These are phyloP conservation scores for Yamadazyma phyllophila DNA, from an alignment of 805 yeast species.

Conservation along the genomic window DNA sequence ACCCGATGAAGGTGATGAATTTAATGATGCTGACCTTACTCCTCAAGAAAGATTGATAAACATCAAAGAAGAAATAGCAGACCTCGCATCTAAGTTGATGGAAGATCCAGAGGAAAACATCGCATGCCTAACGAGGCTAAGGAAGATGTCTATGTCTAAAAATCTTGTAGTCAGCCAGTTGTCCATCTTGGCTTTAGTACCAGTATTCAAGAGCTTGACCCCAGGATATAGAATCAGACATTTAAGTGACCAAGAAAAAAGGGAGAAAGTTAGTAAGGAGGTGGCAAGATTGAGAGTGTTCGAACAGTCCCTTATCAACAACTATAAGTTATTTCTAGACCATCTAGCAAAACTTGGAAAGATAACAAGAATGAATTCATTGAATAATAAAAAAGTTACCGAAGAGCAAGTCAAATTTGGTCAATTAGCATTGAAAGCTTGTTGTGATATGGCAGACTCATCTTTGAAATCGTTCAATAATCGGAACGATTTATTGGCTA, in stretches of 20 bases:
- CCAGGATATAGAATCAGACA: conserved; percentile 89
- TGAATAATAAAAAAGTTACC: conserved; percentile 30
- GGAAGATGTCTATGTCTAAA: conserved; percentile 67
- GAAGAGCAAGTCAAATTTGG: conserved; percentile 46
- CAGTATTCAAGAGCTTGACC: conserved; percentile 79
- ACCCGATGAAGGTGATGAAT: conserved; percentile 30
- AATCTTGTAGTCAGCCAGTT: conserved; percentile 66
- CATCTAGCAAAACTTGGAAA: conserved; percentile 45
- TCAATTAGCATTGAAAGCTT: conserved; percentile 65
- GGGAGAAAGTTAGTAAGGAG: conserved; percentile 81
- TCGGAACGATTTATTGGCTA: conserved; percentile 67
- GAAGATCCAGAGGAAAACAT: conserved; percentile 91
- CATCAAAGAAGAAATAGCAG: conserved; percentile 82
- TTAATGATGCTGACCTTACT: conserved; percentile 45
- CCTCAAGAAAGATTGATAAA: conserved; percentile 55
- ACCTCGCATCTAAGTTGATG: conserved; percentile 67
- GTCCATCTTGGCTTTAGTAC: conserved; percentile 74
- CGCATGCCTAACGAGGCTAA: conserved; percentile 58
- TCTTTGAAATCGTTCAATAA: conserved; percentile 78
- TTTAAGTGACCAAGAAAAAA: conserved; percentile 73
- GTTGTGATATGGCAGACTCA: conserved; percentile 66
- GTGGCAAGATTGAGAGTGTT: conserved; percentile 73
- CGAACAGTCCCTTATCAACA: conserved; percentile 72
- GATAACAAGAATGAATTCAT: conserved; percentile 37
- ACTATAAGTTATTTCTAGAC: conserved; percentile 68